Conservation (phyloP, 306 rosid species). For the Macrotyloma uniflorum region DNA sequence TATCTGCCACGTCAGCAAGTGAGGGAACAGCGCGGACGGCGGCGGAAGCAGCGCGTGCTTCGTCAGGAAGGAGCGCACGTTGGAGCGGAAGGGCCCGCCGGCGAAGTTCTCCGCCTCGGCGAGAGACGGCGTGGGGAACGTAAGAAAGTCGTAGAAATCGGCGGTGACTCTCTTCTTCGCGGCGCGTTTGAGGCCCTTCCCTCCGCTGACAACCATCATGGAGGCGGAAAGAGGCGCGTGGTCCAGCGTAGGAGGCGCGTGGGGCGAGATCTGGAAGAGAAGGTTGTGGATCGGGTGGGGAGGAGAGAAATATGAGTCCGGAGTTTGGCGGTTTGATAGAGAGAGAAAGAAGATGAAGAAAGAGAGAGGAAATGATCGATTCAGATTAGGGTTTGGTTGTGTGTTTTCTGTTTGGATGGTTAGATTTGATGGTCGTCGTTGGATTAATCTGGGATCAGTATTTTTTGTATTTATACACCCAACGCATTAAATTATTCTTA, state of each 20-base stretch:
- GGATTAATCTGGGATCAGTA: conserved; percentile 31
- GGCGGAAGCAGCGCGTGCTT: conserved; percentile 85
- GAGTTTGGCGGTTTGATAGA: conserved; percentile 17
- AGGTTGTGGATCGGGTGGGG: conserved; percentile 16
- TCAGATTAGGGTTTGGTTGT: conserved; percentile 35
- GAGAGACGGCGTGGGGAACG: conserved; percentile 56
- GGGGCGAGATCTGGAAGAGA: conserved; percentile 1
- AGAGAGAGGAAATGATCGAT: conserved; percentile 25
- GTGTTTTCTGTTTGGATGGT: conserved; percentile 31
- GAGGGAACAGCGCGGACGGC: conserved; percentile 81
- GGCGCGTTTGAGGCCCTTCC: conserved; percentile 75
- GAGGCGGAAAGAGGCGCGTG: conserved; percentile 41
- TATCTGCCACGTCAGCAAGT: conserved; percentile 88
- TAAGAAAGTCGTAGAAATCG: conserved; percentile 75
- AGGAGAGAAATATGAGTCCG: background rate
- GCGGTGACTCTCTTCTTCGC: conserved; percentile 89
- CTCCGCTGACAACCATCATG: conserved; percentile 77
- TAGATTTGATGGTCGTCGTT: conserved; percentile 48
- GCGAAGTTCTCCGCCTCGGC: conserved; percentile 30
- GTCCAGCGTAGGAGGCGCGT: conserved; percentile 46
- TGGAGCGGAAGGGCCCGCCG: conserved; percentile 67
- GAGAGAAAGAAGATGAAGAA: background rate
- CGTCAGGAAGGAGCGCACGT: conserved; percentile 60
- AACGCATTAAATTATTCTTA: background rate
- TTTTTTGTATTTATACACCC: conserved; percentile 17